These are phyloP conservation scores for Alloteropsis semialata DNA, from an alignment of 176 grass and related monocot species.

Conservation along the genomic window DNA sequence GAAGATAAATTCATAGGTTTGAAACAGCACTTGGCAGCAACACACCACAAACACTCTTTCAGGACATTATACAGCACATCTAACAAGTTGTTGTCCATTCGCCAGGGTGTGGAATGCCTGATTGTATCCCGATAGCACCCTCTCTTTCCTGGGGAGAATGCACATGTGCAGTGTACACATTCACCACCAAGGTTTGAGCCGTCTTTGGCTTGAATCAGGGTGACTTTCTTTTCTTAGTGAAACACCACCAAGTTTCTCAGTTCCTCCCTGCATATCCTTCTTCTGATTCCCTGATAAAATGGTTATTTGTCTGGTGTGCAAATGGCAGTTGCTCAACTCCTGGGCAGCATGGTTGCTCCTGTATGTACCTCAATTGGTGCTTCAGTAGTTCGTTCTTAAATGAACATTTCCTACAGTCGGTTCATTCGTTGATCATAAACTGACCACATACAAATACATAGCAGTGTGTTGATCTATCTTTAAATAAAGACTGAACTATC, in stretches of 20 bases:
- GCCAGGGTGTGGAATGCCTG: background rate
- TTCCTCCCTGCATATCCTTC: background rate
- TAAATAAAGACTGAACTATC: conserved; percentile 2
- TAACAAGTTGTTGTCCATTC: background rate
- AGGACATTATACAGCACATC: background rate
- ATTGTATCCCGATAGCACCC: background rate
- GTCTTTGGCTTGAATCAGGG: background rate
- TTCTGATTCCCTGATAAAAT: background rate
- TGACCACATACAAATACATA: background rate
- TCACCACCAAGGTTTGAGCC: background rate
- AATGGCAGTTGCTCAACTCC: background rate
- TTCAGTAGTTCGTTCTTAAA: background rate
- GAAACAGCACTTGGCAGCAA: background rate
- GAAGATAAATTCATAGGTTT: background rate
- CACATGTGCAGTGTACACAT: background rate
- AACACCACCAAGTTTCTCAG: background rate
- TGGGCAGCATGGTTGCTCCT: background rate
- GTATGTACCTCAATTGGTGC: background rate
- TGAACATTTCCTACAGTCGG: background rate
- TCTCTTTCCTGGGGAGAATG: background rate
- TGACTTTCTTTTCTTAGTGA: background rate
- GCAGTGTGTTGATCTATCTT: background rate
- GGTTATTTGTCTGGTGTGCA: background rate
- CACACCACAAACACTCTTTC: background rate
- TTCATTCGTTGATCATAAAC: background rate